Evolutionary conservation across 805 yeast genomes (phyloP).

Genomic region (Ogataea paraovalis): DNA sequence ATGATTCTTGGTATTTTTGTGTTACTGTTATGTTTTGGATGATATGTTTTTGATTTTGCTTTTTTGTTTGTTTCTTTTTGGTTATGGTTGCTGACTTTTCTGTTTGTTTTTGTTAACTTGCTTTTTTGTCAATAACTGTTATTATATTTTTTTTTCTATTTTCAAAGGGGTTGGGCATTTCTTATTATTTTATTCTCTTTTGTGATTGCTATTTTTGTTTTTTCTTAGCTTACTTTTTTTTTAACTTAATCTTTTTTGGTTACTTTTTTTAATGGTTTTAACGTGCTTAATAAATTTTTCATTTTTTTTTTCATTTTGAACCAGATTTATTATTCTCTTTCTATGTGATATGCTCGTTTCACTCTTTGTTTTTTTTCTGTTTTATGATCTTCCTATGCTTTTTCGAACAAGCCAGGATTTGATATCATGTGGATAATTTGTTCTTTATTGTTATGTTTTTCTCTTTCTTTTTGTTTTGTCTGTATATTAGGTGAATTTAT

Average conservation of each 20-base stretch:
- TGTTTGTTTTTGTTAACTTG: background rate
- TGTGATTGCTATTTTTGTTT: background rate
- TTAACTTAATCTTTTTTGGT: constrained; percentile 1
- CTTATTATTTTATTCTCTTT: constrained; percentile 5
- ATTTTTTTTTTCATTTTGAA: background rate
- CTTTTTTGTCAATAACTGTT: constrained; percentile 1
- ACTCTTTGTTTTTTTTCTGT: background rate
- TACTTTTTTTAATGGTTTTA: constrained; percentile 11
- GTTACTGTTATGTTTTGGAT: background rate
- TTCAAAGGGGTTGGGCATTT: constrained; percentile 14
- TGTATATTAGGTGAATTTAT: background rate
- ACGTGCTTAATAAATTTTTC: constrained; percentile 12
- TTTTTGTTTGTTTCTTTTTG: background rate
- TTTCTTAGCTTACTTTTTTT: background rate
- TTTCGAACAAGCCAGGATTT: constrained; percentile 1
- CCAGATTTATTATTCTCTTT: constrained; percentile 1
- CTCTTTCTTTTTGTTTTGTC: background rate
- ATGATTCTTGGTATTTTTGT: too few species aligned
- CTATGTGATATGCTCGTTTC: background rate
- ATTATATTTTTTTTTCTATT: constrained; percentile 1
- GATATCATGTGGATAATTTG: background rate
- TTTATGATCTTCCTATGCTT: background rate
- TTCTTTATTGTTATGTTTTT: background rate
- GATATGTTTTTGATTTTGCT: background rate
- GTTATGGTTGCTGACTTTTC: background rate